phyloP scores from a whole-genome alignment of 2,329 filamentous ascomycete species.

The Endoconidiophora laricicola region DNA sequence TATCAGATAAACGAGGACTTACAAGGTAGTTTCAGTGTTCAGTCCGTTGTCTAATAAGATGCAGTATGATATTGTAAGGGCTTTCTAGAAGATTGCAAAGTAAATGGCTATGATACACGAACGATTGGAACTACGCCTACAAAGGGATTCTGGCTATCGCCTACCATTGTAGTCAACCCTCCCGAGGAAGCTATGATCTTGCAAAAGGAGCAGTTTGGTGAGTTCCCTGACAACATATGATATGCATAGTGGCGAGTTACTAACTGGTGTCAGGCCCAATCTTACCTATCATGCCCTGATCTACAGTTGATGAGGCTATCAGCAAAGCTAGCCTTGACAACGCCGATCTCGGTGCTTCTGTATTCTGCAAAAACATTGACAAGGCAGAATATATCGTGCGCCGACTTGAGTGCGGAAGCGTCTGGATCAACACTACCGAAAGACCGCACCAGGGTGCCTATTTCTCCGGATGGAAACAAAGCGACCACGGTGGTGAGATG shows the following conservation, averaged over 20 bases:
- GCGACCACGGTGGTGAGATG: slow-evolving; percentile 22
- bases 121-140: slow-evolving; percentile 25
- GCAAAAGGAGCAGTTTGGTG: slow-evolving; percentile 32
- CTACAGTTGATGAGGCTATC: slow-evolving; percentile 42
- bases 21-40: slow-evolving; percentile 23
- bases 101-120: slow-evolving; percentile 36
- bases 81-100: slow-evolving; percentile 34
- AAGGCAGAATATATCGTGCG: slow-evolving; percentile 34
- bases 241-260: not conserved
- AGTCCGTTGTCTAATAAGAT: slow-evolving; percentile 48
- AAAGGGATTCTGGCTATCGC: slow-evolving; percentile 38
- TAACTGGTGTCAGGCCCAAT: slow-evolving; percentile 33
- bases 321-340: slow-evolving; percentile 34
- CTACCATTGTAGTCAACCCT: slow-evolving; percentile 44
- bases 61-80: slow-evolving; percentile 40
- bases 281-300: slow-evolving; percentile 45
- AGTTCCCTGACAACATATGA: not conserved
- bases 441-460: slow-evolving; percentile 19
- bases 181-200: slow-evolving; percentile 39
- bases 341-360: slow-evolving; percentile 38
- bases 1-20: slow-evolving; percentile 23
- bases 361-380: slow-evolving; percentile 37
- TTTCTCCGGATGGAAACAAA: slow-evolving; percentile 21
- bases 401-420: slow-evolving; percentile 37
- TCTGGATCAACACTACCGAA: slow-evolving; percentile 38